These are phyloP conservation scores for Fusarium graminum DNA, from an alignment of 2,329 filamentous ascomycete species.

Conservation along the genomic window DNA sequence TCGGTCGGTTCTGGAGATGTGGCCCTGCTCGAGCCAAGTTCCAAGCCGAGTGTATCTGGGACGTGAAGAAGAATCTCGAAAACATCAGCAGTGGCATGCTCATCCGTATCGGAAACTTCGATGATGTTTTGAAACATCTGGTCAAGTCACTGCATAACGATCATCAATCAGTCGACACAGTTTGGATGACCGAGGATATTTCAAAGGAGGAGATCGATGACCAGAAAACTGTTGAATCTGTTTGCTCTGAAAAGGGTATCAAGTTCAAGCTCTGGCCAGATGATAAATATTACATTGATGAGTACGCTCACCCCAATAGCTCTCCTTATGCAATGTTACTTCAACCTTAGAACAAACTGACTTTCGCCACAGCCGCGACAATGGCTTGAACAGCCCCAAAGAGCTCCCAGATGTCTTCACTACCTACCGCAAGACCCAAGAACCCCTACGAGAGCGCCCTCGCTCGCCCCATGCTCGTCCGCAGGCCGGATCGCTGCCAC, in stretches of 20 bases:
- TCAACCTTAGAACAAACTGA: conserved; percentile 30
- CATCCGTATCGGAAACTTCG: conserved; percentile 72
- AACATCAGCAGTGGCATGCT: conserved; percentile 70
- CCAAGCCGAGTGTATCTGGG: conserved; percentile 78
- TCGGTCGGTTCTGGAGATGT: conserved; percentile 78
- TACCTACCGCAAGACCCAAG: conserved; percentile 77
- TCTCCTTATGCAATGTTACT: too few relatives aligned
- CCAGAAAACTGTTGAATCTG: conserved; percentile 65
- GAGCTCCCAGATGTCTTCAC: conserved; percentile 83
- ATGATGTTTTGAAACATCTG: conserved; percentile 70
- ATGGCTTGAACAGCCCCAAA: conserved; percentile 67
- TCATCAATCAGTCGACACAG: conserved; percentile 65
- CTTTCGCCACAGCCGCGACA: conserved; percentile 68
- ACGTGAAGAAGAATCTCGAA: conserved; percentile 74
- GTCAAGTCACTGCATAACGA: conserved; percentile 62
- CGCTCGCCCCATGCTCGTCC: conserved; percentile 69
- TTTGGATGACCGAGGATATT: conserved; percentile 82
- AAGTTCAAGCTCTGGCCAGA: conserved; percentile 77
- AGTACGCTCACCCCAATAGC: conserved; percentile 67
- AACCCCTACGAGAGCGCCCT: conserved; percentile 76
- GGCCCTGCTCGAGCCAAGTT: conserved; percentile 80
- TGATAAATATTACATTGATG: conserved; percentile 83
- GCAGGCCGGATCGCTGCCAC: conserved; percentile 64
- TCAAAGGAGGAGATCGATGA: conserved; percentile 77
- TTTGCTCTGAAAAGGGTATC: conserved; percentile 66